A percentile compares a stretch with the other conserved stretches of the same genome.
These are phyloP conservation scores for Reutealis trisperma DNA, from an alignment of 345 rosid genomes.

Conservation along the genomic window DNA sequence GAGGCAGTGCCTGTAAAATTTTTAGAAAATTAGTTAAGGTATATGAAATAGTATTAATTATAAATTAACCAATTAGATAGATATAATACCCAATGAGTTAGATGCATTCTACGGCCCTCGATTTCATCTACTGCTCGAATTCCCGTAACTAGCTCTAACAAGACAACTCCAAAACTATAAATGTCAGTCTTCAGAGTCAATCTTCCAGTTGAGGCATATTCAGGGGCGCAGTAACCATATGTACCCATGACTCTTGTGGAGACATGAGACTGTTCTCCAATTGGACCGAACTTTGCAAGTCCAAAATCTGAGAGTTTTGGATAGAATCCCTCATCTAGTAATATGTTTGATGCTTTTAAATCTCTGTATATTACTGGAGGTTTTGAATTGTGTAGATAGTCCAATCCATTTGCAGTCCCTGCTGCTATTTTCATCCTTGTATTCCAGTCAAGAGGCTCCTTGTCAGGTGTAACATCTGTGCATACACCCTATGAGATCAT, in stretches of 20 bases:
- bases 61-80: neutral
- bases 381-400: conserved; percentile 16
- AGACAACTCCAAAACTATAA: conserved; percentile 22
- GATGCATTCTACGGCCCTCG: conserved; percentile 2
- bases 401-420: conserved; percentile 24
- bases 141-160: conserved; percentile 29
- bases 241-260: conserved; percentile 27
- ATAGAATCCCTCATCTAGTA: conserved; percentile 15
- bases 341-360: conserved; percentile 24
- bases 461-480: conserved; percentile 9
- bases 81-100: conserved; percentile 18
- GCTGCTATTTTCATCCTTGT: conserved; percentile 23
- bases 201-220: conserved; percentile 22
- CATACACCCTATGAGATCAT: neutral
- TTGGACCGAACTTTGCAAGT: conserved; percentile 25
- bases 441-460: conserved; percentile 21
- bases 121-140: conserved; percentile 16
- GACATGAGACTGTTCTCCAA: conserved; percentile 20
- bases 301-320: conserved; percentile 29
- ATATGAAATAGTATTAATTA: neutral
- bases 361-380: conserved; percentile 24
- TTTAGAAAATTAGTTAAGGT: neutral
- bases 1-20: conserved; percentile 11
- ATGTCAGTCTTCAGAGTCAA: conserved; percentile 22
- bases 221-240: conserved; percentile 27